These are phyloP conservation scores for Grigorovia jiainica DNA, from an alignment of 805 yeast species.

Conservation along the genomic window DNA sequence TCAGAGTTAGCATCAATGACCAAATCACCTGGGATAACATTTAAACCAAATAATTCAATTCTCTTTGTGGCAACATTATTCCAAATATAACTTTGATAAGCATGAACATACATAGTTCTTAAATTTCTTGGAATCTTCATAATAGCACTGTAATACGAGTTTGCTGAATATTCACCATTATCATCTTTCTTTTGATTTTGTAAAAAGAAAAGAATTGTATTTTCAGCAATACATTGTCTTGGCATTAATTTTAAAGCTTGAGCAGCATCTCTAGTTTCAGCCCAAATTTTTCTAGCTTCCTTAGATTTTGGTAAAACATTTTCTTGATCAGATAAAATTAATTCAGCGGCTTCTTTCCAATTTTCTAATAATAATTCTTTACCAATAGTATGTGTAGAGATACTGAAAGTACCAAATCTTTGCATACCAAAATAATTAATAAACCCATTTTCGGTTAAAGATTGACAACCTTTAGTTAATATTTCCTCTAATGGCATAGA, in stretches of 20 bases:
- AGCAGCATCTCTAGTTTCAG: constrained; percentile 54
- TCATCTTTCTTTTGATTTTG: constrained; percentile 40
- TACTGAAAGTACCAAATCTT: constrained; percentile 90
- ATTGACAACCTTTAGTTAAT: constrained; percentile 43
- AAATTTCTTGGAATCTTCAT: constrained; percentile 87
- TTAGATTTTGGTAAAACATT: constrained; percentile 72
- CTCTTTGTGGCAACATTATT: constrained; percentile 75
- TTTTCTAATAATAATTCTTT: constrained; percentile 56
- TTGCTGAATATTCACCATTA: constrained; percentile 36
- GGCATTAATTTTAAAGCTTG: constrained; percentile 74
- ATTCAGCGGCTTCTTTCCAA: constrained; percentile 72
- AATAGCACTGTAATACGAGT: constrained; percentile 67
- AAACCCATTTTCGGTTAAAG: constrained; percentile 62
- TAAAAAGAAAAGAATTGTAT: constrained; percentile 54
- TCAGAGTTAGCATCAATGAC: constrained; percentile 33
- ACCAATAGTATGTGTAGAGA: constrained; percentile 86
- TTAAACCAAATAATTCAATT: constrained; percentile 57
- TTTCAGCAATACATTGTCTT: constrained; percentile 77
- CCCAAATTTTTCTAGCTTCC: constrained; percentile 80
- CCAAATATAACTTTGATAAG: constrained; percentile 96
- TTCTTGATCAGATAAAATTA: constrained; percentile 78
- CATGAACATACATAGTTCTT: constrained; percentile 92
- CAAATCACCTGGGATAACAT: constrained; percentile 73
- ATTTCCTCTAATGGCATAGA: constrained; percentile 34
- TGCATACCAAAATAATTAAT: constrained; percentile 98